phyloP scores from a whole-genome alignment of 1,139 yeast species.

The Scheffersomyces stambukii region DNA sequence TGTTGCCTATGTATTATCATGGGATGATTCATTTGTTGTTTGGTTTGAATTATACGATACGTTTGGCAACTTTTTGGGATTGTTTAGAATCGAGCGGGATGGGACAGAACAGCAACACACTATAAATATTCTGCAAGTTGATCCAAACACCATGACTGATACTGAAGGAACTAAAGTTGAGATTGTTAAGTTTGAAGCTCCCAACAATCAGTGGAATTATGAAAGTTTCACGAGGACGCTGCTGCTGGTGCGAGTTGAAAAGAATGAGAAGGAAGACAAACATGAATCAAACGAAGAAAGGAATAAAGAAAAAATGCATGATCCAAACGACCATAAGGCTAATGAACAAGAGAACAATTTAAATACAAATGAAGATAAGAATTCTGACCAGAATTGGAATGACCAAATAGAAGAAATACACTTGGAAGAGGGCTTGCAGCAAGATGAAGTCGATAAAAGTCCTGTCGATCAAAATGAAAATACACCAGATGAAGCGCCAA shows the following conservation, averaged over 20 bases:
- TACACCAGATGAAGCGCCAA: no score
- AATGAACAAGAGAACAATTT: no score
- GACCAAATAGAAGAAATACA: no score
- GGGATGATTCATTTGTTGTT: slow-evolving; percentile 31
- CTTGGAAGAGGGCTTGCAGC: no score
- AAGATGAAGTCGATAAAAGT: no score
- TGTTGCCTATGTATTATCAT: slow-evolving; percentile 15
- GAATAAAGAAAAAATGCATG: no score
- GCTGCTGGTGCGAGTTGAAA: not conserved
- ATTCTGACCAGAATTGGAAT: no score
- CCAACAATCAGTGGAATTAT: slow-evolving; percentile 23
- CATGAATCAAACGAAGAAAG: not conserved
- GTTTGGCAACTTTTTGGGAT: slow-evolving; percentile 24
- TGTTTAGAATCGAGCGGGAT: slow-evolving; percentile 23
- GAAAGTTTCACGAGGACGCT: slow-evolving; percentile 15
- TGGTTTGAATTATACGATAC: slow-evolving; percentile 39
- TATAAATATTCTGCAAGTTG: slow-evolving; percentile 21
- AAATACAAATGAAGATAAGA: no score
- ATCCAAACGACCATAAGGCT: no score
- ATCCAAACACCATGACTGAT: slow-evolving; percentile 29
- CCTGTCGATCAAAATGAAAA: no score
- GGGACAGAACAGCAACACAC: slow-evolving; percentile 13
- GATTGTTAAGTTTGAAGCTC: slow-evolving; percentile 17
- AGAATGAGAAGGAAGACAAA: slow-evolving; percentile 1
- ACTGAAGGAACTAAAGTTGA: slow-evolving; percentile 26